Base-by-base conservation (phyloP, 2,329 filamentous ascomycete genomes). In the Epichloe typhina region DNA sequence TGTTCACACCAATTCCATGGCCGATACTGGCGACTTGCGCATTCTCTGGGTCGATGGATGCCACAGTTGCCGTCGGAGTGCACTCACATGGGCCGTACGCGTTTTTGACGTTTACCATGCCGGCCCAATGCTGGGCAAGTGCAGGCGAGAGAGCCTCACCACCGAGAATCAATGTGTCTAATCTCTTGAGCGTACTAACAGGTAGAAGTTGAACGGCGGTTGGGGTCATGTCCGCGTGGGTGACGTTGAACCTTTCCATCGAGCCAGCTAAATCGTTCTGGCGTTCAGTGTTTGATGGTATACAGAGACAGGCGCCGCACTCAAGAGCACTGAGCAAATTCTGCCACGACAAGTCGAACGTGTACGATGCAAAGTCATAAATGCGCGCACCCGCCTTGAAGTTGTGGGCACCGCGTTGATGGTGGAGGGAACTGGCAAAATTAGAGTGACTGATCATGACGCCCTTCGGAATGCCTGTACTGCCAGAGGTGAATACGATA, bases 401-500 rank as follows among this genome's bases (percentile, higher is more conserved):
- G 3, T 36, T 44, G 15, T 42, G 36, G 19, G 15, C 31, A 5
- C 21, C 23, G 6, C 38, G 38, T 19, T 55, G 52, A 40, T 54
- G 46, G 31, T 26, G 23, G 1, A 52, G 23, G 12, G 47, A 48
- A 9, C 42, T 52, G 17, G 47, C 47, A 35, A 50, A 50, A 35
- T 51, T 52, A 2, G 8, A n/a, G 44, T 55, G 52, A 7, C 47
- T 52, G 21, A 59, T 51, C 48, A 55, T 49, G 11, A 54, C 54
- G 3, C 57, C 57, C 37, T 59, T 59, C 0, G 57, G 57, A 8
- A 40, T 52, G 6, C 56, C 57, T 5, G 57, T 58, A 49, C 56
- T 58, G 9, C 56, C 57, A 7, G 57, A 59, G 9, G 57, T 59
- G 47, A 54, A 55, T 17, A 54, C 40, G 17, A 52, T 39, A 38